A percentile compares a stretch with the other conserved stretches of the same genome.
phyloP scores from a whole-genome alignment of 768 basidiomycete species.

The Mycena alexandri region DNA sequence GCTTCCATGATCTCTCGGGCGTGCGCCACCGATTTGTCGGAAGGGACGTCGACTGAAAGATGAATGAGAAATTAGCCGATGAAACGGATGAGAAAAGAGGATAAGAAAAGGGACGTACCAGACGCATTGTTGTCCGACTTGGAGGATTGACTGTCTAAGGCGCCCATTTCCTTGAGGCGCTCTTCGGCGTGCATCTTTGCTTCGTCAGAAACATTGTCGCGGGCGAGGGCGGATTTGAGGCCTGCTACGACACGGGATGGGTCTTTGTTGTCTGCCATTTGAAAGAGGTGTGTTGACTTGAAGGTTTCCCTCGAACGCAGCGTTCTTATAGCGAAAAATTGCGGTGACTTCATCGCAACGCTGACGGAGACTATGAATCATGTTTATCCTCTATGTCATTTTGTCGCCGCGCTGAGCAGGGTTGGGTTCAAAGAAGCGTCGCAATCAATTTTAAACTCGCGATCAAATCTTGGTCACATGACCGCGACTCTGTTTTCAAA shows the following conservation, averaged over 20 bases:
- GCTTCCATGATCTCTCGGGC: constrained; percentile 66
- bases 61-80: background rate
- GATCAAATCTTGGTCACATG: no score
- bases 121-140: background rate
- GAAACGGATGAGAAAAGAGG: no score
- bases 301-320: background rate
- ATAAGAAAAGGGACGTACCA: background rate
- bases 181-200: constrained; percentile 60
- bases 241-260: constrained; percentile 61
- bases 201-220: constrained; percentile 62
- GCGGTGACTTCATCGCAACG: no score
- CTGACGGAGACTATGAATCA: no score
- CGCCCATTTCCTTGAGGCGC: constrained; percentile 54
- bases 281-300: background rate
- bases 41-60: constrained; percentile 54
- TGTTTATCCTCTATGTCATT: no score
- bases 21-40: constrained; percentile 63
- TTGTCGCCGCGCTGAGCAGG: no score
- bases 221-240: constrained; percentile 61
- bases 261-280: no score
- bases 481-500: no score
- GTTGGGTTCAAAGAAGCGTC: no score
- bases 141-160: constrained; percentile 5
- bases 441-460: no score
- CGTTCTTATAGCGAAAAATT: no score